Evolutionary conservation across 2,329 filamentous ascomycete genomes (phyloP).

Genomic region (Corinectria fuckeliana): DNA sequence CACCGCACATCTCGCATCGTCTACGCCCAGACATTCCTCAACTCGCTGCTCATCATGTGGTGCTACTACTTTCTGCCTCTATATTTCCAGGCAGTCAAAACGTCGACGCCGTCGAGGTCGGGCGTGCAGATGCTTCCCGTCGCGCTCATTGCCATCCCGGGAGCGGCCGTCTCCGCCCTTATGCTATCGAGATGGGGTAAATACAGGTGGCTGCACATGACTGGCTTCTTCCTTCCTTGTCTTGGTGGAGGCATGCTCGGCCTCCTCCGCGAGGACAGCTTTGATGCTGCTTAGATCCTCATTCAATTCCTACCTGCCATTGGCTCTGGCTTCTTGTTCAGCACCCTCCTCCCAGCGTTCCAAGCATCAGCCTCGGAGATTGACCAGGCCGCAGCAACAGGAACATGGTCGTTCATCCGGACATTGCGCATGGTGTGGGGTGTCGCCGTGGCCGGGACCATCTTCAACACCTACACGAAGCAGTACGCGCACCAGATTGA

Average conservation of each 20-base stretch:
- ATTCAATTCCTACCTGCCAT: slow-evolving; percentile 48
- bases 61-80: slow-evolving; percentile 51
- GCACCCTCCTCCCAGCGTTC: slow-evolving; percentile 51
- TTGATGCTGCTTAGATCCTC: slow-evolving; percentile 46
- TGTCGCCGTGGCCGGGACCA: slow-evolving; percentile 50
- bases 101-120: slow-evolving; percentile 40
- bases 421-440: slow-evolving; percentile 53
- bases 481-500: slow-evolving; percentile 31
- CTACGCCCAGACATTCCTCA: slow-evolving; percentile 33
- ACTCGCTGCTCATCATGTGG: slow-evolving; percentile 42
- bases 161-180: slow-evolving; percentile 35
- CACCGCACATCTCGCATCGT: slow-evolving; percentile 32
- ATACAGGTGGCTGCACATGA: slow-evolving; percentile 45
- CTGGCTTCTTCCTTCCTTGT: slow-evolving; percentile 46
- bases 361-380: slow-evolving; percentile 45
- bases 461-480: slow-evolving; percentile 47
- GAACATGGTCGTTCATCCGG: slow-evolving; percentile 51
- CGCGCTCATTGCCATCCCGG: slow-evolving; percentile 39
- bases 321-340: slow-evolving; percentile 52
- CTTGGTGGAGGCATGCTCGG: slow-evolving; percentile 51
- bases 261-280: slow-evolving; percentile 43
- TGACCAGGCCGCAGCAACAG: slow-evolving; percentile 46
- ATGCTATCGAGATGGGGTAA: slow-evolving; percentile 42
- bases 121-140: slow-evolving; percentile 45
- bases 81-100: slow-evolving; percentile 53